Evolutionary conservation across 495 filamentous ascomycete species (phyloP), one percentile per base, ranked within the genome.

Genomic region (Rhypophila decipiens): DNA sequence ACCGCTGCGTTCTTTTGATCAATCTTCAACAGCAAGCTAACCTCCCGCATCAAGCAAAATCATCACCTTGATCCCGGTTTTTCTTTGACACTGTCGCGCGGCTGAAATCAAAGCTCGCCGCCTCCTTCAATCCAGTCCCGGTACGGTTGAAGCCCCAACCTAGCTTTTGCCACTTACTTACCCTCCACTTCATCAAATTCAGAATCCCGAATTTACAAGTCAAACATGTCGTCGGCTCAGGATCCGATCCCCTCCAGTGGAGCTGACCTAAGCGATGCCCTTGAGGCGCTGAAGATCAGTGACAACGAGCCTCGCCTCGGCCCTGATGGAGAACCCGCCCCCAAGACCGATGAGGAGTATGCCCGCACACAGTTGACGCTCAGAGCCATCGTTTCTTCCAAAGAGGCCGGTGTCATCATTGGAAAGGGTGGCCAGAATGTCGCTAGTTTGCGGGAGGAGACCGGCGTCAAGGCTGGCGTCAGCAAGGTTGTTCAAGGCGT

Each of bases 371-470:
- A 88, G 65, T 74, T 98, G 57, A 98, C 93, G 45, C 79, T 98
- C 36, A 87, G 93, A 58, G 94, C 93, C 46, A 97, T 98, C 61
- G 94, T 98, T 57, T 94, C 91, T 13, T 94, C 94, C 57, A 96
- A 96, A 71, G 93, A 97, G 69, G 93, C 93, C 44, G 93, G 93
- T 55, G 87, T 97, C 47, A 96, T 98, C 66, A 98, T 98, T 61
- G 93, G 93, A 59, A 98, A 97, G 71, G 89, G 85, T 34, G 93
- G 93, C 49, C 95, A 98, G 76, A 97, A 98, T 60, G 93, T 98
- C 34, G 93, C 93, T 20, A 90, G 97, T 62, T 74, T 98, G 50
- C 87, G 93, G 59, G 91, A 98, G 49, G 90, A 96, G 67, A 98
- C 94, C 42, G 93, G 90, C 49, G 93, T 96, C 42, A 95, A 91